These are phyloP conservation scores for Cutaneotrichosporon sp. DNA, from an alignment of 1,284 basidiomycete species.

Conservation along the genomic window DNA sequence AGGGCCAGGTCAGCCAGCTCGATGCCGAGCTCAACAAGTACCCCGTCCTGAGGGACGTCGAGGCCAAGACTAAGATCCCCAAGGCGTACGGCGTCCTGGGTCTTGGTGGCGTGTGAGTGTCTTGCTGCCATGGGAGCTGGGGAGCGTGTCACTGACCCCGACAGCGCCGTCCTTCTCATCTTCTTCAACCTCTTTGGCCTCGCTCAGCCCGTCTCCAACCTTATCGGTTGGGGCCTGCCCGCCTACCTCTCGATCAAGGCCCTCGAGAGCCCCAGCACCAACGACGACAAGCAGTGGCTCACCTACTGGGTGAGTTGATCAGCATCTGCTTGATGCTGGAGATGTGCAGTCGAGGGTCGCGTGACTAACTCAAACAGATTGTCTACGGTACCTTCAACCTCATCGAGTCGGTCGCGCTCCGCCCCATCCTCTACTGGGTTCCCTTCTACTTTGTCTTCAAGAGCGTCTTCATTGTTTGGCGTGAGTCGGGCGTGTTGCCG, in stretches of 20 bases:
- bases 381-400: slow-evolving; percentile 55
- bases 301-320: slow-evolving; percentile 52
- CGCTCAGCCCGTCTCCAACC: slow-evolving; percentile 52
- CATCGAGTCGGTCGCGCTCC: slow-evolving; percentile 50
- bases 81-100: slow-evolving; percentile 89
- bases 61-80: slow-evolving; percentile 87
- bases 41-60: slow-evolving; percentile 76
- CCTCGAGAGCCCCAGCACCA: slow-evolving; percentile 53
- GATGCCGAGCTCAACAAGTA: slow-evolving; percentile 98
- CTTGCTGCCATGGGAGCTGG: neutral
- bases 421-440: slow-evolving; percentile 53
- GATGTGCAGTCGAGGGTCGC: neutral
- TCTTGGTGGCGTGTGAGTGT: slow-evolving; percentile 60
- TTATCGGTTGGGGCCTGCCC: slow-evolving; percentile 56
- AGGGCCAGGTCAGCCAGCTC: slow-evolving; percentile 76
- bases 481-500: slow-evolving; percentile 33
- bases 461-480: slow-evolving; percentile 82
- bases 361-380: slow-evolving; percentile 31
- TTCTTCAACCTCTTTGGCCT: slow-evolving; percentile 57
- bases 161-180: slow-evolving; percentile 51
- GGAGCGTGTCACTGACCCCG: no score
- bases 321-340: neutral
- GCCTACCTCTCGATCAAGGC: slow-evolving; percentile 56
- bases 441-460: slow-evolving; percentile 84
- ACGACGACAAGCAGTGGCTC: slow-evolving; percentile 57